Conservation (phyloP, 305 asterid genomes). For the Solanum hybrid region DNA sequence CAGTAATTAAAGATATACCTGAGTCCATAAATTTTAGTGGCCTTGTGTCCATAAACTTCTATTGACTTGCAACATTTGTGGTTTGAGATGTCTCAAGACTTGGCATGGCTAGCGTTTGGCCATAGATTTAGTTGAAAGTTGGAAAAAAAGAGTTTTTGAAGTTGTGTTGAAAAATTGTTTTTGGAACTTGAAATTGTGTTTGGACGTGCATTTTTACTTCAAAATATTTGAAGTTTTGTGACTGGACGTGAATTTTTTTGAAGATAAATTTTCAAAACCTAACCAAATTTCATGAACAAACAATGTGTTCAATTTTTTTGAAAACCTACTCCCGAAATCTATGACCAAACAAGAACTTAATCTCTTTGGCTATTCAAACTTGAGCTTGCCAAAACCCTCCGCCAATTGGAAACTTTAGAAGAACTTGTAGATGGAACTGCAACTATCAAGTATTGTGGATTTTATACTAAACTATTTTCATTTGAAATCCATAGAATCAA, state of each 20-base stretch:
- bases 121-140: neutral
- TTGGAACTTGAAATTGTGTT: neutral
- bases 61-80: constrained; percentile 7
- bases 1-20: constrained; percentile 2
- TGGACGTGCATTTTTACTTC: neutral
- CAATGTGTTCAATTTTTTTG: neutral
- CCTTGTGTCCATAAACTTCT: constrained; percentile 9
- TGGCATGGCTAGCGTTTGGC: neutral
- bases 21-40: neutral
- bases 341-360: neutral
- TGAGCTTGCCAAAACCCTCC: constrained; percentile 7
- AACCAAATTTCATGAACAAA: neutral
- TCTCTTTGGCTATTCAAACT: constrained; percentile 8
- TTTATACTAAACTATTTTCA: neutral
- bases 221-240: neutral
- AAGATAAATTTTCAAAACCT: neutral
- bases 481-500: neutral
- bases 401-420: constrained; percentile 1
- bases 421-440: constrained; percentile 7
- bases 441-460: neutral
- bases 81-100: neutral
- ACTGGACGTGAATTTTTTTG: neutral
- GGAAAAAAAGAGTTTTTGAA: neutral
- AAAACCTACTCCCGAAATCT: neutral
- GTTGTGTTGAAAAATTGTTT: neutral